Base-by-base conservation (phyloP, 1,284 basidiomycete genomes). In the Sutorius eximius region DNA sequence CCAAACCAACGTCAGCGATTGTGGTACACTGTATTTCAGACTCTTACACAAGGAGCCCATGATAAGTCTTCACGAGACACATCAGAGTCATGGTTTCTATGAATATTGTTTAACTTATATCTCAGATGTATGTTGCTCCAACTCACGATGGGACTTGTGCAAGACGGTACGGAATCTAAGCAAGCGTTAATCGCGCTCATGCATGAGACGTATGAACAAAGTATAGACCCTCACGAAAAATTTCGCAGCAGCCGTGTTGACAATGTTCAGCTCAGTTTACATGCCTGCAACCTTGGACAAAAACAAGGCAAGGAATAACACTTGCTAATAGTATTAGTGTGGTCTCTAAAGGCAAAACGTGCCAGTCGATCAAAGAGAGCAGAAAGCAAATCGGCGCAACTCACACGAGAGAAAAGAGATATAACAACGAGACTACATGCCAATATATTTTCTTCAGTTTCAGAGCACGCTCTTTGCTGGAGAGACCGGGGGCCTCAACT, bases 321-420 rank as follows among this genome's bases (percentile, higher is more conserved):
- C 61, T 44, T 38, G 59, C 71, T 71, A 7, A 75, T n/a, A n/a
- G n/a, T 62, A 53, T 73, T 73, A 33, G 55, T 42, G 11, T 73
- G 73, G 51, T 73, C 73, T 38, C 71, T 73, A 52, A 13, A 41
- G n/a, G 43, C 3, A 27, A 38, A 44, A 33, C 12, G 16, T 36
- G 13, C 34, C 41, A 11, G 12, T 44, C 13, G 24, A 12, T 50
- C 10, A 38, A 46, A 37, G 43, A 11, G 2, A 24, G 8, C 27
- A 10, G 8, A 38, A 27, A 16, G n/a, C 0, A 16, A 32, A n/a
- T 12, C 27, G 29, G 38, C 3, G 1, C 13, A 29, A 67, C 79
- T 64, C 56, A 81, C 79, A 81, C 61, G 65, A 81, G 79, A 2
- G 77, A 81, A 47, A 81, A 73, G 33, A 86, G 73, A 62, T 86